A percentile compares a stretch with the other conserved stretches of the same genome.
Evolutionary conservation across 129 eudicot species (phyloP).

Genomic region (Lonicera japonica): DNA sequence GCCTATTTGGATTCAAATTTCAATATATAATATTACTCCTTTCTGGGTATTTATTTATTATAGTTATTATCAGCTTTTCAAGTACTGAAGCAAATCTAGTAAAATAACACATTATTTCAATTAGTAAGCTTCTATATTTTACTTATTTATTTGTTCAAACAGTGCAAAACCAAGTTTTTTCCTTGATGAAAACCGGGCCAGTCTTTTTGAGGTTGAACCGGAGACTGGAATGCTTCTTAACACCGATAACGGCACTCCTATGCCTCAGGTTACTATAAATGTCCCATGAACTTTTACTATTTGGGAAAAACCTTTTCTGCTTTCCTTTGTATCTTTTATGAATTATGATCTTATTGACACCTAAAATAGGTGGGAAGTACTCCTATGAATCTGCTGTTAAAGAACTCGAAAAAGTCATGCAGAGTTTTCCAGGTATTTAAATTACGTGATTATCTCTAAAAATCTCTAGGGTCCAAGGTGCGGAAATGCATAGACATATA

Average conservation of each 20-base stretch:
- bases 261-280: slow-evolving; percentile 71
- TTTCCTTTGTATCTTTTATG: background rate
- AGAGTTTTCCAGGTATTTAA: slow-evolving; percentile 73
- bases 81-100: background rate
- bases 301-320: background rate
- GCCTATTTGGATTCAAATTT: no score
- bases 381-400: slow-evolving; percentile 35
- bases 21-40: no score
- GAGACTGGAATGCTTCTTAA: slow-evolving; percentile 92
- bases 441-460: background rate
- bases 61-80: no score
- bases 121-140: no score
- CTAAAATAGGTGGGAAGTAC: slow-evolving; percentile 55
- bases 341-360: slow-evolving; percentile 8
- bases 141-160: slow-evolving; percentile 6
- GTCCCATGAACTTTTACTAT: background rate
- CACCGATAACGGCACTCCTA: slow-evolving; percentile 96
- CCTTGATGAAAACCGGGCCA: slow-evolving; percentile 85
- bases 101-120: no score
- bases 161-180: slow-evolving; percentile 98
- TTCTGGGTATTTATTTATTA: no score
- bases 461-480: background rate
- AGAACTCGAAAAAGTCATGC: slow-evolving; percentile 42
- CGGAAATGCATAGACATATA: background rate
- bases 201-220: slow-evolving; percentile 79